Evolutionary conservation across 768 basidiomycete species (phyloP), one percentile per base, ranked within the genome.

Genomic region (Saitozyma sp.): DNA sequence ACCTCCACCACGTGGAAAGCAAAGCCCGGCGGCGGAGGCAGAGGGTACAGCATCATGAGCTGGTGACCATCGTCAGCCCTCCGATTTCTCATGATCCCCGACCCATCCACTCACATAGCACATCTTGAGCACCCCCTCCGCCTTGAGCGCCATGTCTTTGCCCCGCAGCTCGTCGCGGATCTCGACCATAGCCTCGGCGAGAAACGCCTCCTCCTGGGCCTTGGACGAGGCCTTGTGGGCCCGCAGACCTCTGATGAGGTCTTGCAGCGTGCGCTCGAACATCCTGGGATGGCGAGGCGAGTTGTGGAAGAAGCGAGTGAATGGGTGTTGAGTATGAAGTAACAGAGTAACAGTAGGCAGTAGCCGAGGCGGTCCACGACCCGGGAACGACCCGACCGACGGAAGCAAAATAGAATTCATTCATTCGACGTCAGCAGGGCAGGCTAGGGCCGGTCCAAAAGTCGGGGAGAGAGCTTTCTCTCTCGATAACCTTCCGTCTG

Each of bases 1-100:
- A 95, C 92, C 76, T 99, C 96, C 7, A 98, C 88, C 57, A 99
- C 89, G 78, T 95, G 88, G 73, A 99, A 99, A 8, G 96, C 91
- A 50, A 94, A 94, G 87, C 92, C 96, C 62, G 86, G 86, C 87
- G 80, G 78, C 90, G 96, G 81, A 89, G 92, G 76, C 89, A 92
- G 57, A 88, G 96, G 56, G 60, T 79, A 79, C 14, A 99, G 81
- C 96, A 99, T 98, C 78, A 98, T 92, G 66, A 99, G 87, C 95
- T 98, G 73, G n/a, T 58, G n/a, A 13, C 61, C 64, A 37, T 41
- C 6, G 55, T 56, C 57, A 57, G 50, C 48, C n/a, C 43, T 41
- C n/a, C 8, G 39, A 41, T 46, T 2, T 17, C 2, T 2, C 45
- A n/a, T n/a, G n/a, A n/a, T 3, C n/a, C 45, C 45, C 45, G n/a